A percentile compares a stretch with the other conserved stretches of the same genome.
phyloP scores from a whole-genome alignment of 257 asterid species.

The Capsicum rhomboideum region DNA sequence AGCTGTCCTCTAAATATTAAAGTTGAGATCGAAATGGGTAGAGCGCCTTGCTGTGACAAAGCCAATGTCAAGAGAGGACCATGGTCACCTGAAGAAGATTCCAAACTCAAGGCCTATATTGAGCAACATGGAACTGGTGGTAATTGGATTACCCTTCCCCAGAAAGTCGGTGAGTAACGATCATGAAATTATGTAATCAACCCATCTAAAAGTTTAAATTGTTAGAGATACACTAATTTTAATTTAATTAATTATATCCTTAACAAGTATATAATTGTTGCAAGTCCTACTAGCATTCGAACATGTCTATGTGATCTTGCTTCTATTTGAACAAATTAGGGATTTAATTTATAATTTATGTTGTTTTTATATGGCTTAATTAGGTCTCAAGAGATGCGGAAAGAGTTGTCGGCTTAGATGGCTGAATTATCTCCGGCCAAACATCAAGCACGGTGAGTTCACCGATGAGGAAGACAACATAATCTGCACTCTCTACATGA shows the following conservation, averaged over 20 bases:
- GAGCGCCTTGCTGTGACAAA: conserved; percentile 43
- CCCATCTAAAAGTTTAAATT: not conserved
- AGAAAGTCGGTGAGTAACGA: conserved; percentile 19
- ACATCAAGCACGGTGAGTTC: conserved; percentile 38
- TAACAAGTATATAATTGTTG: not conserved
- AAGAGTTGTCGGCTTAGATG: conserved; percentile 45
- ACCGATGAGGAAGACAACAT: conserved; percentile 34
- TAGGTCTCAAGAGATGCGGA: conserved; percentile 39
- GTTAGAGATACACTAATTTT: no score
- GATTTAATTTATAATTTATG: not conserved
- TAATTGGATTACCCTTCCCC: conserved; percentile 37
- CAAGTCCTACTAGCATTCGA: not conserved
- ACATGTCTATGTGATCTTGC: not conserved
- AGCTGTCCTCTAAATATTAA: no score
- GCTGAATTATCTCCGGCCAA: conserved; percentile 38
- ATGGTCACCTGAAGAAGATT: conserved; percentile 41
- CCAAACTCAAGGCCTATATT: conserved; percentile 30
- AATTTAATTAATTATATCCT: not conserved
- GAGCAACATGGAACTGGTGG: conserved; percentile 31
- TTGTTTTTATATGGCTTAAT: not conserved
- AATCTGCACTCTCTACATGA: conserved; percentile 30
- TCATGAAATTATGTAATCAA: not conserved
- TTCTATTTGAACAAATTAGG: not conserved
- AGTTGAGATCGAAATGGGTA: conserved; percentile 15
- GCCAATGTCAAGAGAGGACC: conserved; percentile 38